These are phyloP conservation scores for Xylaria venustula DNA, from an alignment of 495 filamentous ascomycete genomes.

Conservation along the genomic window DNA sequence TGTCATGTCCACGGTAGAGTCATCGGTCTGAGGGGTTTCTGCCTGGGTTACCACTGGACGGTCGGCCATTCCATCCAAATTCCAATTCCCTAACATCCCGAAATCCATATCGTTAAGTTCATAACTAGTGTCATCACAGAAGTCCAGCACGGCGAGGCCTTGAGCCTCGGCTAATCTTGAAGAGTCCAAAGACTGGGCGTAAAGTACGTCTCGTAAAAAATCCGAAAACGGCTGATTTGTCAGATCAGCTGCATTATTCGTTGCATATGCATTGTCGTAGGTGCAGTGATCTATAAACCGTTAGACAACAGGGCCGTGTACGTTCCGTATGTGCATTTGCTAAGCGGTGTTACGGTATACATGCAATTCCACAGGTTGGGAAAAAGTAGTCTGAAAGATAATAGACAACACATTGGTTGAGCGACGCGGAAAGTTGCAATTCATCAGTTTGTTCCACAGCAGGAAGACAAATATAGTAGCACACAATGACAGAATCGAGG, in stretches of 20 bases:
- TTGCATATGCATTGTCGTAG: slow-evolving; percentile 14
- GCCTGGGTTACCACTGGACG: slow-evolving; percentile 10
- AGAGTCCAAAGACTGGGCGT: slow-evolving; percentile 27
- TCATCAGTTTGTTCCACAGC: neutral
- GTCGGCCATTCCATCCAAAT: slow-evolving; percentile 40
- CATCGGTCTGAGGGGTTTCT: slow-evolving; percentile 17
- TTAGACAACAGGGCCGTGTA: neutral
- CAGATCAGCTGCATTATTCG: slow-evolving; percentile 17
- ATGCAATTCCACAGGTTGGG: neutral
- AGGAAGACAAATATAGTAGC: neutral
- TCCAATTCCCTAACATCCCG: slow-evolving; percentile 57
- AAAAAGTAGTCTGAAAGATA: no score
- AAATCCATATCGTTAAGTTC: slow-evolving; percentile 63
- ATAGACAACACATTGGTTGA: neutral
- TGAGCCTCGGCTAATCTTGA: slow-evolving; percentile 30
- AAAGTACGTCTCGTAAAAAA: slow-evolving; percentile 38
- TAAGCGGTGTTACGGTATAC: neutral
- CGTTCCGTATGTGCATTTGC: neutral
- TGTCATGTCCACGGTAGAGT: slow-evolving; percentile 29
- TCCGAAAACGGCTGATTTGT: slow-evolving; percentile 29
- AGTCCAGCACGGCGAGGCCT: slow-evolving; percentile 40
- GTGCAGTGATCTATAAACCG: neutral
- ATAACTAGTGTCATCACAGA: slow-evolving; percentile 53
- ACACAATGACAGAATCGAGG: neutral
- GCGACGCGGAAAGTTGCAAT: neutral